A percentile compares a stretch with the other conserved stretches of the same genome.
Conservation (phyloP, 306 rosid species). For the Senna tora region DNA sequence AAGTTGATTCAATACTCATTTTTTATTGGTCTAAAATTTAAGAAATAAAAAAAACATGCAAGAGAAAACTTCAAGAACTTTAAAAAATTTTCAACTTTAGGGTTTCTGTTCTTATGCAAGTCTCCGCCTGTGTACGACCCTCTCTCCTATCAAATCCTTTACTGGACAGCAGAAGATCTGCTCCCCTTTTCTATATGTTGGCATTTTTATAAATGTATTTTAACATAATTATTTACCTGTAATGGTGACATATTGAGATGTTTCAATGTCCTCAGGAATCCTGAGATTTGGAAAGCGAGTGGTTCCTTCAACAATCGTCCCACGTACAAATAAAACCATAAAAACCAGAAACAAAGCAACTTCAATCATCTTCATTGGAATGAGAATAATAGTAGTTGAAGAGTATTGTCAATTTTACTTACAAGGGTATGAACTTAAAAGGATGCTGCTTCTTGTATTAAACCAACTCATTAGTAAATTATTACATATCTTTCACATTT, state of each 20-base stretch:
- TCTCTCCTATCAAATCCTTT: too few relatives aligned
- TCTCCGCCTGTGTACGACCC: too few relatives aligned
- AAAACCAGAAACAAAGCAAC: constrained; percentile 47
- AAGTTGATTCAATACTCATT: too few relatives aligned
- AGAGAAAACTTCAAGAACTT: too few relatives aligned
- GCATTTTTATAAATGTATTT: neutral
- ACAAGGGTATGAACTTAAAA: constrained; percentile 34
- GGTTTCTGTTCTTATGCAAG: too few relatives aligned
- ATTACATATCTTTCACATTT: constrained; percentile 43
- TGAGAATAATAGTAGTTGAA: too few relatives aligned
- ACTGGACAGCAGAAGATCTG: too few relatives aligned
- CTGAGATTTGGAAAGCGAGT: constrained; percentile 39
- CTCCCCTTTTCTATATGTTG: too few relatives aligned
- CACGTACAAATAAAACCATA: constrained; percentile 32
- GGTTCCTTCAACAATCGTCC: constrained; percentile 53
- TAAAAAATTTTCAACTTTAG: too few relatives aligned
- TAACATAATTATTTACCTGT: constrained; percentile 59
- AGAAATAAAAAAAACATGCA: too few relatives aligned
- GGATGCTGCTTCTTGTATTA: constrained; percentile 1
- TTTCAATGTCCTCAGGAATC: constrained; percentile 42
- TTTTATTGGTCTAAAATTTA: too few relatives aligned
- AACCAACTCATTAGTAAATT: neutral
- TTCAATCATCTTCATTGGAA: constrained; percentile 49
- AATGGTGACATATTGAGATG: constrained; percentile 54
- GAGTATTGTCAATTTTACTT: too few relatives aligned